These are phyloP conservation scores for Albatrellus sp. DNA, from an alignment of 1,284 basidiomycete genomes.

Conservation along the genomic window DNA sequence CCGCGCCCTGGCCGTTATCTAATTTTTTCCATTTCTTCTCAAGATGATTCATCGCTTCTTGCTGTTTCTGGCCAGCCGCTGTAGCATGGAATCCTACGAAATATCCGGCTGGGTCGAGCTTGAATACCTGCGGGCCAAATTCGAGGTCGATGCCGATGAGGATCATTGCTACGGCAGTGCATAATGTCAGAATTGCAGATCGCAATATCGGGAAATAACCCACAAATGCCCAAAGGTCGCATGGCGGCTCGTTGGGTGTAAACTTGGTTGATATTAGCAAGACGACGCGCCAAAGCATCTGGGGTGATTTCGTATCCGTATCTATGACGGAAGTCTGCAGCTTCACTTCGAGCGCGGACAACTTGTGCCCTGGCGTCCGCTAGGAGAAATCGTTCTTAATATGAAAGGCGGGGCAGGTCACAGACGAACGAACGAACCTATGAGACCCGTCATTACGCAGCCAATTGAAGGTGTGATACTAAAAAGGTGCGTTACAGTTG, in stretches of 20 bases:
- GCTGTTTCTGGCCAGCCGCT: conserved; percentile 93
- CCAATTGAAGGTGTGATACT: conserved; percentile 95
- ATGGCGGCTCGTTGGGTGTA: conserved; percentile 97
- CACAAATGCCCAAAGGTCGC: conserved; percentile 93
- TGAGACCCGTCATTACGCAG: conserved; percentile 93
- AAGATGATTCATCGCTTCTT: conserved; percentile 96
- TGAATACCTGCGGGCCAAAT: conserved; percentile 89
- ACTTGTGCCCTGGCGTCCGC: conserved; percentile 94
- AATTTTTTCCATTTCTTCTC: conserved; percentile 99
- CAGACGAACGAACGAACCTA: conserved; percentile 45
- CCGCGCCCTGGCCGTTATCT: conserved; percentile 60
- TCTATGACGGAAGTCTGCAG: conserved; percentile 93
- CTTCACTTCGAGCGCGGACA: conserved; percentile 78
- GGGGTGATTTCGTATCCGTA: conserved; percentile 98
- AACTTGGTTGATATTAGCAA: conserved; percentile 99
- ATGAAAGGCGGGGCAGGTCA: neutral
- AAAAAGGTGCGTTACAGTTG: conserved; percentile 92
- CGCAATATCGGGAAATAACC: conserved; percentile 17
- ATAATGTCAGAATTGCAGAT: neutral
- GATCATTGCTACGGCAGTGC: conserved; percentile 68
- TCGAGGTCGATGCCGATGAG: conserved; percentile 90
- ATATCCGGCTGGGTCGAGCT: conserved; percentile 97
- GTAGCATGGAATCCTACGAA: conserved; percentile 98
- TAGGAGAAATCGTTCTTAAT: conserved; percentile 18
- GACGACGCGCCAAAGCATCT: conserved; percentile 83